Evolutionary conservation across 75 land plant species (phyloP).

Genomic region (Chamaecyparis obtusa): DNA sequence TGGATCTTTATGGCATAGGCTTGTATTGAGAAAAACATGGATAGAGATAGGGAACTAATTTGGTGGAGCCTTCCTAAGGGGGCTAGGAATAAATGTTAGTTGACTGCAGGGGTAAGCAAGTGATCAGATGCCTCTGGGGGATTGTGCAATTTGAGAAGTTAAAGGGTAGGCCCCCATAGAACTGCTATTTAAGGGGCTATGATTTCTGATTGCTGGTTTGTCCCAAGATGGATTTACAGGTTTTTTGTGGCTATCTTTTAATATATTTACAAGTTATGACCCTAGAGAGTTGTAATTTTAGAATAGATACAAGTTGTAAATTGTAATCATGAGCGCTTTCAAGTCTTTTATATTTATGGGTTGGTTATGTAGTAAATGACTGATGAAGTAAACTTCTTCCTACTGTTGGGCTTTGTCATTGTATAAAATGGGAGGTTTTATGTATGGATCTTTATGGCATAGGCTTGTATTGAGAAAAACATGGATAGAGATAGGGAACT

Average conservation of each 20-base stretch:
- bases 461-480: conserved; percentile 1
- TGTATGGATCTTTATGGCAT: no score
- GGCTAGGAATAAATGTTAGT: conserved; percentile 61
- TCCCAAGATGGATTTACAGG: conserved; percentile 88
- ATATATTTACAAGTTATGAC: conserved; percentile 90
- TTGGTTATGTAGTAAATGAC: no score
- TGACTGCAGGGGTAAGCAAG: conserved; percentile 60
- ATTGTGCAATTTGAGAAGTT: conserved; percentile 53
- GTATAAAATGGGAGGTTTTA: no score
- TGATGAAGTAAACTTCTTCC: no score
- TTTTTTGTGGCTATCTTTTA: conserved; percentile 85
- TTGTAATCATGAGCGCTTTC: no score
- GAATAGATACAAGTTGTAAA: conserved; percentile 6
- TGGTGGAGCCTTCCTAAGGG: conserved; percentile 27
- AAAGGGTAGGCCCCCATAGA: conserved; percentile 81
- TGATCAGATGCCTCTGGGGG: conserved; percentile 73
- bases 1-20: no score
- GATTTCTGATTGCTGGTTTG: conserved; percentile 86
- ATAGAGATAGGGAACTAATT: conserved; percentile 26
- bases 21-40: conserved; percentile 16
- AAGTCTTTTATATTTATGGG: no score
- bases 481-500: conserved; percentile 31
- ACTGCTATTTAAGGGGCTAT: conserved; percentile 89
- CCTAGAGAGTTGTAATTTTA: conserved; percentile 61
- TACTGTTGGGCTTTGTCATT: no score